Evolutionary conservation across 1,284 basidiomycete species (phyloP).

Genomic region (Crepidotus sp.): DNA sequence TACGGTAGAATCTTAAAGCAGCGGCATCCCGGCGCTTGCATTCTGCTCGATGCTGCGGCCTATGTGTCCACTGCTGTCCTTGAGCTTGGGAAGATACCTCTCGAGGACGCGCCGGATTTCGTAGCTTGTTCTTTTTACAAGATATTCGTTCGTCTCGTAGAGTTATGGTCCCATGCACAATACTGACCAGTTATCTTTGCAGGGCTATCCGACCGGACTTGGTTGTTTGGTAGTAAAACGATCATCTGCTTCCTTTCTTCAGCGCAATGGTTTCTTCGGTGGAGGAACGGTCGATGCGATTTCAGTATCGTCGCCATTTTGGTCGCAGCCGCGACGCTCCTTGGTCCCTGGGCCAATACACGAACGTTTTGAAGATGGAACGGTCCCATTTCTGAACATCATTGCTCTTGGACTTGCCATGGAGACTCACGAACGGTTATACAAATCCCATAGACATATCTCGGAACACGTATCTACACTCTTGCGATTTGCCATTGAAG

Average conservation of each 20-base stretch:
- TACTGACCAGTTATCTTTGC: not conserved
- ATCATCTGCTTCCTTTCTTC: slow-evolving; percentile 10
- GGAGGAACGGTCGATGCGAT: slow-evolving; percentile 18
- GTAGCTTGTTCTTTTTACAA: slow-evolving; percentile 18
- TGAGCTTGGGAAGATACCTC: slow-evolving; percentile 14
- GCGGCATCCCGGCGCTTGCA: slow-evolving; percentile 2
- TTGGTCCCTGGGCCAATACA: slow-evolving; percentile 13
- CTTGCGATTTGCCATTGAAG: slow-evolving; percentile 11
- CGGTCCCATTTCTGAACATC: slow-evolving; percentile 16
- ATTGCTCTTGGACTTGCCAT: slow-evolving; percentile 15
- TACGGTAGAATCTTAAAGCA: slow-evolving; percentile 10
- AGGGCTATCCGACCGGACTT: slow-evolving; percentile 17
- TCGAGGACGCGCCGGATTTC: slow-evolving; percentile 17
- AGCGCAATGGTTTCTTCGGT: slow-evolving; percentile 15
- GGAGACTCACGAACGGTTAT: slow-evolving; percentile 13
- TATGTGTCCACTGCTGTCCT: slow-evolving; percentile 18
- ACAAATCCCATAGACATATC: slow-evolving; percentile 16
- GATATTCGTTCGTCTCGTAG: slow-evolving; percentile 5
- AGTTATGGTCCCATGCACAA: not conserved
- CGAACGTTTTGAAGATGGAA: slow-evolving; percentile 17
- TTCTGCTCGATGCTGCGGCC: slow-evolving; percentile 17
- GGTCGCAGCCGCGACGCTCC: slow-evolving; percentile 13
- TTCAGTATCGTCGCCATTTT: slow-evolving; percentile 15
- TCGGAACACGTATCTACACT: slow-evolving; percentile 14
- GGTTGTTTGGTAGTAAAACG: slow-evolving; percentile 17